Conservation (phyloP, 2,329 filamentous ascomycete species). For the Aspergillus amoenus region DNA sequence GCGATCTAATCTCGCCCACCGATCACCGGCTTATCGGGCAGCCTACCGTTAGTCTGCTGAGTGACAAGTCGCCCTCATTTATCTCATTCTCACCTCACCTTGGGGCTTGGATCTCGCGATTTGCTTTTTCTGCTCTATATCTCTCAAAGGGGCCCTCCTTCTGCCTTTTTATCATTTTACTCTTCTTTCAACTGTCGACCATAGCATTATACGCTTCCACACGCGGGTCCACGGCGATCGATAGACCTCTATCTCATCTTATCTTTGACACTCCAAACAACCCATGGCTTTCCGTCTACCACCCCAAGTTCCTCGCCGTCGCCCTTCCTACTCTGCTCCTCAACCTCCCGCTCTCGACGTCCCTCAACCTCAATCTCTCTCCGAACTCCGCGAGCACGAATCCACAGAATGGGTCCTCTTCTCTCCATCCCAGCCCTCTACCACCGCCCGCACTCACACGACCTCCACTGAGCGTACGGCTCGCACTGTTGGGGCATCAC, state of each 20-base stretch:
- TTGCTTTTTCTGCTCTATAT: conserved; percentile 3
- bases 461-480: conserved; percentile 63
- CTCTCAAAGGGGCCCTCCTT: not conserved
- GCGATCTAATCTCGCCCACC: not conserved
- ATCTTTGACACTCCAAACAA: conserved; percentile 11
- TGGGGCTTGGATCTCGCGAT: conserved; percentile 13
- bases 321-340: conserved; percentile 33
- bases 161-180: not conserved
- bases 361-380: conserved; percentile 24
- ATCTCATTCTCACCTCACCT: not conserved
- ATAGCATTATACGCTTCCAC: conserved; percentile 3
- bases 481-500: conserved; percentile 69
- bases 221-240: conserved; percentile 25
- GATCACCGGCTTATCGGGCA: conserved; percentile 3
- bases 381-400: conserved; percentile 58
- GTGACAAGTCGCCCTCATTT: not conserved
- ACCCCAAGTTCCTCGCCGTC: conserved; percentile 35
- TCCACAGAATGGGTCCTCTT: conserved; percentile 97
- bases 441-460: conserved; percentile 67
- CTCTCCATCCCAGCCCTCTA: conserved; percentile 68
- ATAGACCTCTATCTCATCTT: conserved; percentile 13
- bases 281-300: conserved; percentile 41
- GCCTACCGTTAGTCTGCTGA: not conserved
- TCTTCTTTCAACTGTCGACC: not conserved
- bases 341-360: conserved; percentile 28